Conservation (phyloP, 805 yeast genomes). For the Kuraishia piskuri region DNA sequence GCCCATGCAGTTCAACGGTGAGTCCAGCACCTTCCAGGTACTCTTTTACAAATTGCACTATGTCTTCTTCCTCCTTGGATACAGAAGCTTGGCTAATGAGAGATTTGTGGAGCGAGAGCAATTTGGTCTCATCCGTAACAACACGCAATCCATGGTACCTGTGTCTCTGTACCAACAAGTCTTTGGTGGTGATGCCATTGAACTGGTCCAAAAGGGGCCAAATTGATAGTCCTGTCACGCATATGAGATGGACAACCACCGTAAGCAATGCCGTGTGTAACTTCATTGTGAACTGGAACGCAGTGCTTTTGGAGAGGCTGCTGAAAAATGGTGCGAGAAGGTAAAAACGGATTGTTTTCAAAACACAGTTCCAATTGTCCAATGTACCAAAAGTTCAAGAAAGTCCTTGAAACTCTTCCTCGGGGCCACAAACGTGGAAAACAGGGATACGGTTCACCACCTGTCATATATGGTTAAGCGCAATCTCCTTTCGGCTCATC, state of each 20-base stretch:
- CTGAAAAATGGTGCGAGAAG: too few relatives aligned
- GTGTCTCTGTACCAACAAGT: background rate
- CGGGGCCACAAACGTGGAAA: too few relatives aligned
- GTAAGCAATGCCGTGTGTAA: background rate
- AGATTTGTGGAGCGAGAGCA: constrained; percentile 24
- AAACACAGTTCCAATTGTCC: too few relatives aligned
- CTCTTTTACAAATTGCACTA: constrained; percentile 27
- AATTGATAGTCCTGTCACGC: background rate
- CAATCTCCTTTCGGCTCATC: background rate
- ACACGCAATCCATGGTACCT: background rate
- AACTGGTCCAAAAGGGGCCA: background rate
- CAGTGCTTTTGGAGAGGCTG: too few relatives aligned
- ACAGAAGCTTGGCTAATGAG: constrained; percentile 27
- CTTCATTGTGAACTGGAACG: background rate
- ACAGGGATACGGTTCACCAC: too few relatives aligned
- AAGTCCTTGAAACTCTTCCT: too few relatives aligned
- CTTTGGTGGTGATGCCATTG: background rate
- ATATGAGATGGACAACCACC: background rate
- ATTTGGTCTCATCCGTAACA: background rate
- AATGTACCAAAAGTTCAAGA: too few relatives aligned
- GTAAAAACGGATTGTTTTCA: too few relatives aligned
- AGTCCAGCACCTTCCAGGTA: constrained; percentile 36
- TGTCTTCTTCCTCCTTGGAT: constrained; percentile 25
- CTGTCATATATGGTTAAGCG: too few relatives aligned
- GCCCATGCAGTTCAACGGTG: constrained; percentile 38